Conservation (phyloP, 148 eudicot species). For the Euryodendron excelsum region DNA sequence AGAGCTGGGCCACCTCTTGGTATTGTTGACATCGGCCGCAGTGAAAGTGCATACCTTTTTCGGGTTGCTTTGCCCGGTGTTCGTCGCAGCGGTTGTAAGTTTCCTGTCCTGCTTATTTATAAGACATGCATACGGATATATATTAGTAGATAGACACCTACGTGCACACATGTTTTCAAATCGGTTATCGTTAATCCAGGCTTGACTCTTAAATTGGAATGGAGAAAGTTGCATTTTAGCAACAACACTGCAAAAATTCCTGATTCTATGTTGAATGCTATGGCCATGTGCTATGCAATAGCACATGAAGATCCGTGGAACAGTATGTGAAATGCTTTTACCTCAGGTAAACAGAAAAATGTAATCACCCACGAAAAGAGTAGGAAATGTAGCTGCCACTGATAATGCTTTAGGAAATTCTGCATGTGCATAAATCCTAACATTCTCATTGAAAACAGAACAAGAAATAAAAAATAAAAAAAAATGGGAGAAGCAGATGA, state of each 20-base stretch:
- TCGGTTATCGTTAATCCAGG: too few species aligned
- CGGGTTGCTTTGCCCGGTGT: conserved; percentile 35
- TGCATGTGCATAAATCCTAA: neutral
- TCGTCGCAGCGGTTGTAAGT: conserved; percentile 20
- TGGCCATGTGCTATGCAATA: neutral
- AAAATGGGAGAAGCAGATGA: neutral
- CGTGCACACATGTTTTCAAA: too few species aligned
- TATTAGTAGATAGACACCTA: too few species aligned
- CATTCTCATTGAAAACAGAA: neutral
- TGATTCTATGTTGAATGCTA: neutral
- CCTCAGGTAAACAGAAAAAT: neutral
- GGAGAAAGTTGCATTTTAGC: neutral
- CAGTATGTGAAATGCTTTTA: neutral
- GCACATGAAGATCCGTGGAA: neutral
- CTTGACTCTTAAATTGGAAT: neutral
- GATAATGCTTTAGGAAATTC: neutral
- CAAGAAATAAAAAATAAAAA: neutral
- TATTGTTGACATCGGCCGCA: conserved; percentile 24
- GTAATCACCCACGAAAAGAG: neutral
- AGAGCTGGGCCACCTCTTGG: conserved; percentile 22
- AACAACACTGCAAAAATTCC: neutral
- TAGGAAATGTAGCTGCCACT: neutral
- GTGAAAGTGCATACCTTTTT: conserved; percentile 23
- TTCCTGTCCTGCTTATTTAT: neutral
- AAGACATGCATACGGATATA: neutral